These are phyloP conservation scores for Pseudogymnoascus sp. DNA, from an alignment of 2,329 filamentous ascomycete genomes.

Conservation along the genomic window DNA sequence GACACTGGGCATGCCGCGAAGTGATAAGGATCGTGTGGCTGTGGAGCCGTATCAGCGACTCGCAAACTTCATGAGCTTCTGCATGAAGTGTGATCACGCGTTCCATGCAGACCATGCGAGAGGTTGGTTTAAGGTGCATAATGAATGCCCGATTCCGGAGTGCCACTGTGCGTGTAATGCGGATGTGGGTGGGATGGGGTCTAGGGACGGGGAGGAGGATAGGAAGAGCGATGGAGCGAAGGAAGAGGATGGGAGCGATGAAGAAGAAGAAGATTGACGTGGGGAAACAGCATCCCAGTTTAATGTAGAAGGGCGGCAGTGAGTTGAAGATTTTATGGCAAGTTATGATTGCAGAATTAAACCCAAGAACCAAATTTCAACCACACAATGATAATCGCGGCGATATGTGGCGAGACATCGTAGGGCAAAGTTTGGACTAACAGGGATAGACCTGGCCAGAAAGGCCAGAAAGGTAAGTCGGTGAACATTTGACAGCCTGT, in stretches of 20 bases:
- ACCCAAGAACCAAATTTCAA: neutral
- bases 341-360: neutral
- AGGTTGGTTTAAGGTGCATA: slow-evolving; percentile 56
- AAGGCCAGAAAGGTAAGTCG: neutral
- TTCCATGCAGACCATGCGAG: slow-evolving; percentile 58
- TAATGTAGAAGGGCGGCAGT: neutral
- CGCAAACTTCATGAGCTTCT: slow-evolving; percentile 59
- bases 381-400: neutral
- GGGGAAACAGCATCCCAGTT: neutral
- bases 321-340: neutral
- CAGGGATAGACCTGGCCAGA: neutral
- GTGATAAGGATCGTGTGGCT: slow-evolving; percentile 42
- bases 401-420: neutral
- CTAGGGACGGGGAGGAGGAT: neutral
- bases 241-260: neutral
- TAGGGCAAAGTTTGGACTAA: neutral
- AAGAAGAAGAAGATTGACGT: neutral
- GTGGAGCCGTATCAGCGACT: slow-evolving; percentile 33
- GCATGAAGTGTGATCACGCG: slow-evolving; percentile 58
- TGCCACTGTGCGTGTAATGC: slow-evolving; percentile 51
- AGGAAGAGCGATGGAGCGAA: neutral
- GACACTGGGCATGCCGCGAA: slow-evolving; percentile 55
- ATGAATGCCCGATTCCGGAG: slow-evolving; percentile 60
- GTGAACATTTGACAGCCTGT: neutral
- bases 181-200: slow-evolving; percentile 9